Conservation (phyloP, 805 yeast species). For the Schizosaccharomyces japonicus region DNA sequence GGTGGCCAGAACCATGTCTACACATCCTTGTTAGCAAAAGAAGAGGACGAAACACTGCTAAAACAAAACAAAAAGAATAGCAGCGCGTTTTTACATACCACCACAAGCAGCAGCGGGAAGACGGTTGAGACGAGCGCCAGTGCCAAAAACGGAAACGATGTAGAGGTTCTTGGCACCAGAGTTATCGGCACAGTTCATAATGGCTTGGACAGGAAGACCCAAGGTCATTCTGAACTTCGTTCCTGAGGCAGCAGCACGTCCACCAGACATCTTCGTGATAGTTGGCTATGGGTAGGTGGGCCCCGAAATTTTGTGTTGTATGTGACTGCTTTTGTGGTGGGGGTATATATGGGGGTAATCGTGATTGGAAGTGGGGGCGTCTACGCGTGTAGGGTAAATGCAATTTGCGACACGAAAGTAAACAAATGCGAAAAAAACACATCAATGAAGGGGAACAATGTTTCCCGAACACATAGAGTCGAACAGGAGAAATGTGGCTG, state of each 20-base stretch:
- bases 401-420: too few relatives aligned
- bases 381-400: too few relatives aligned
- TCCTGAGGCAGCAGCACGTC: slow-evolving; percentile 69
- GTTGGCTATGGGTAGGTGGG: background rate
- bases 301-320: too few relatives aligned
- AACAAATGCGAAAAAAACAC: too few relatives aligned
- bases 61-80: background rate
- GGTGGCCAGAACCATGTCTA: slow-evolving; percentile 36
- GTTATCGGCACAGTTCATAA: slow-evolving; percentile 99
- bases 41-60: background rate
- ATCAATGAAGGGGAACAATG: too few relatives aligned
- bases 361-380: too few relatives aligned
- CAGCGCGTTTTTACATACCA: slow-evolving; percentile 46
- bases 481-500: background rate
- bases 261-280: slow-evolving; percentile 1
- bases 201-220: slow-evolving; percentile 99
- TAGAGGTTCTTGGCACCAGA: slow-evolving; percentile 98
- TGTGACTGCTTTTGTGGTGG: too few relatives aligned
- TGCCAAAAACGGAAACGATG: slow-evolving; percentile 95
- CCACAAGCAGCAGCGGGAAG: slow-evolving; percentile 99
- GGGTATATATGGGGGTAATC: too few relatives aligned
- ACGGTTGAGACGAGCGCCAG: slow-evolving; percentile 99
- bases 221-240: slow-evolving; percentile 98
- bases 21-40: background rate
- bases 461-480: too few relatives aligned